Conservation (phyloP, 441 rosid genomes). For the Erysimum cheiri region DNA sequence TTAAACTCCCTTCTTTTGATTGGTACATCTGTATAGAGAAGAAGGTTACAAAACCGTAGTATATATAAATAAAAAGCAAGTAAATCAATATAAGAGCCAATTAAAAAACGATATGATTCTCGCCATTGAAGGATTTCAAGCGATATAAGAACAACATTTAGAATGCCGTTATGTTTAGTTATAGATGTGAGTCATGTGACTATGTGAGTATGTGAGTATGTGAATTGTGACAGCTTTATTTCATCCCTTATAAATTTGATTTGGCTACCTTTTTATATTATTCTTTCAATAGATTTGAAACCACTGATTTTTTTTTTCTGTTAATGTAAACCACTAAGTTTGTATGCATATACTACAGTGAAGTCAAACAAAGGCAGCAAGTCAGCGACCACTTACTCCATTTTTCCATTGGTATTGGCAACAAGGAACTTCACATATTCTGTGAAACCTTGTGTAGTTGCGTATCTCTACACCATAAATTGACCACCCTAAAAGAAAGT, state of each 20-base stretch:
- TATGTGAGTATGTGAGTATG: too few relatives aligned
- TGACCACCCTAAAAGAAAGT: neutral
- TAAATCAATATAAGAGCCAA: neutral
- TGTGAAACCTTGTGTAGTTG: neutral
- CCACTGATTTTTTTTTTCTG: too few relatives aligned
- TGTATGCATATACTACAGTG: too few relatives aligned
- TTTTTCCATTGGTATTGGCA: neutral
- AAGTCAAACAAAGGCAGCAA: too few relatives aligned
- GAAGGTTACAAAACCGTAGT: neutral
- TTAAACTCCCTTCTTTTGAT: neutral
- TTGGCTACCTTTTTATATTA: neutral
- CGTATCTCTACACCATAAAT: neutral
- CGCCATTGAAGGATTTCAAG: neutral
- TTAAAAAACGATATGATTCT: neutral
- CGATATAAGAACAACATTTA: neutral
- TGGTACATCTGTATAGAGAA: neutral
- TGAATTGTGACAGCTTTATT: neutral
- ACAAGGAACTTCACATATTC: neutral
- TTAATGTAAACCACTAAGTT: too few relatives aligned
- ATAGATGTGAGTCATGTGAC: neutral
- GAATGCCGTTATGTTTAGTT: neutral
- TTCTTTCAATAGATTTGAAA: neutral
- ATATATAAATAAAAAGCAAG: neutral
- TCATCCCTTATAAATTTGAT: neutral
- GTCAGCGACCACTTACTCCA: too few relatives aligned